A percentile compares a stretch with the other conserved stretches of the same genome.
Evolutionary conservation across 805 yeast species (phyloP).

Genomic region (Lipomyces sp.): DNA sequence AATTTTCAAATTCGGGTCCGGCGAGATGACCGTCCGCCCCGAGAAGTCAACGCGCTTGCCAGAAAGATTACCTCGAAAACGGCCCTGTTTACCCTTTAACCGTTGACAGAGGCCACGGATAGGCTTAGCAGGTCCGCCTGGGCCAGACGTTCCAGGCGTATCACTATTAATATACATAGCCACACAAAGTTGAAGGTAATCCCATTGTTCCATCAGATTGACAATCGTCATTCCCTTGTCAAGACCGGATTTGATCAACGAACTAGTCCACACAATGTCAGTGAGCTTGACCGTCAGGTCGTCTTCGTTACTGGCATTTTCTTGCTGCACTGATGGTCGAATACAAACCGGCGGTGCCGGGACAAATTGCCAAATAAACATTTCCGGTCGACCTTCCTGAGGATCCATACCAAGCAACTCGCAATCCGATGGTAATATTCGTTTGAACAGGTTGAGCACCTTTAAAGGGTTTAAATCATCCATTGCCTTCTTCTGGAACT

Average conservation of each 20-base stretch:
- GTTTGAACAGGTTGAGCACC: conserved; percentile 84
- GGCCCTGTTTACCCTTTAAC: conserved; percentile 96
- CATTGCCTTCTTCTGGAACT: conserved; percentile 80
- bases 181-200: conserved; percentile 88
- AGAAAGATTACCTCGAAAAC: conserved; percentile 96
- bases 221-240: conserved; percentile 93
- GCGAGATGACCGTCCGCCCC: conserved; percentile 97
- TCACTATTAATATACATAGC: conserved; percentile 98
- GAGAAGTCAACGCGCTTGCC: conserved; percentile 99
- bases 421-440: conserved; percentile 83
- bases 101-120: conserved; percentile 97
- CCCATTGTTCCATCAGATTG: conserved; percentile 97
- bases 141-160: conserved; percentile 71
- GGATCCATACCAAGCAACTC: conserved; percentile 91
- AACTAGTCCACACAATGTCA: conserved; percentile 96
- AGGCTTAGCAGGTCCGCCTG: conserved; percentile 58
- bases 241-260: conserved; percentile 89
- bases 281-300: conserved; percentile 94
- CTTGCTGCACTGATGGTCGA: conserved; percentile 96
- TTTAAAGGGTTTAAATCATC: conserved; percentile 95
- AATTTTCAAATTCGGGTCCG: conserved; percentile 92
- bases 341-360: conserved; percentile 99
- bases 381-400: conserved; percentile 89
- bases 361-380: conserved; percentile 93
- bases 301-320: conserved; percentile 91